Evolutionary conservation across 306 rosid genomes (phyloP).

Genomic region (Lagenaria siceraria): DNA sequence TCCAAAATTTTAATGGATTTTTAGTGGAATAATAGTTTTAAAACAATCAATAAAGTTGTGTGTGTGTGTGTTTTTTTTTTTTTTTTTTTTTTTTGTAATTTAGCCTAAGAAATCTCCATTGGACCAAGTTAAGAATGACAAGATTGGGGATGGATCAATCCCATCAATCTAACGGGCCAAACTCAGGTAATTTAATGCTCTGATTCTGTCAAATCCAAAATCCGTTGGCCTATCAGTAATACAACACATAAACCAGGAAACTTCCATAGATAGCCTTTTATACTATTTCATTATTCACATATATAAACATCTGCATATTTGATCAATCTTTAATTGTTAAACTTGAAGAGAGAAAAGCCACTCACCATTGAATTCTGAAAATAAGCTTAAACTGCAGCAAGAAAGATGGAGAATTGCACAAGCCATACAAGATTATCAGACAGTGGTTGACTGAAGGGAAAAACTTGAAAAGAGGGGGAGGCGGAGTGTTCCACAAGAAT

Average conservation of each 20-base stretch:
- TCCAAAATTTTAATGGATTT: too few relatives aligned
- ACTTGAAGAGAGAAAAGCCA: neutral
- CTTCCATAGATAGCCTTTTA: neutral
- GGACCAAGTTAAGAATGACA: neutral
- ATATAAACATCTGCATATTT: neutral
- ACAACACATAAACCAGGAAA: neutral
- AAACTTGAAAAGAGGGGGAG: neutral
- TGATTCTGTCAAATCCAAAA: neutral
- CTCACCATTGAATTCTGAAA: neutral
- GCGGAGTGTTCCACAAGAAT: neutral
- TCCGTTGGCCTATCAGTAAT: neutral
- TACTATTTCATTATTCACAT: neutral
- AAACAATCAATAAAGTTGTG: too few relatives aligned
- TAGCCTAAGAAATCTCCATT: neutral
- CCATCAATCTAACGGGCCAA: neutral
- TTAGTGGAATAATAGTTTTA: too few relatives aligned
- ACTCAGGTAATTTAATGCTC: neutral
- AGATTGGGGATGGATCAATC: neutral
- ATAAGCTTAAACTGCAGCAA: neutral
- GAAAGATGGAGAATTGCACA: neutral
- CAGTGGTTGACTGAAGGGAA: neutral
- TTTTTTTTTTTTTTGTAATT: too few relatives aligned
- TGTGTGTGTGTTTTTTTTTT: neutral
- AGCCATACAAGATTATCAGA: neutral
- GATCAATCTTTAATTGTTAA: neutral